Base-by-base conservation (phyloP, 2,329 filamentous ascomycete genomes). In the Truncatella angustata region DNA sequence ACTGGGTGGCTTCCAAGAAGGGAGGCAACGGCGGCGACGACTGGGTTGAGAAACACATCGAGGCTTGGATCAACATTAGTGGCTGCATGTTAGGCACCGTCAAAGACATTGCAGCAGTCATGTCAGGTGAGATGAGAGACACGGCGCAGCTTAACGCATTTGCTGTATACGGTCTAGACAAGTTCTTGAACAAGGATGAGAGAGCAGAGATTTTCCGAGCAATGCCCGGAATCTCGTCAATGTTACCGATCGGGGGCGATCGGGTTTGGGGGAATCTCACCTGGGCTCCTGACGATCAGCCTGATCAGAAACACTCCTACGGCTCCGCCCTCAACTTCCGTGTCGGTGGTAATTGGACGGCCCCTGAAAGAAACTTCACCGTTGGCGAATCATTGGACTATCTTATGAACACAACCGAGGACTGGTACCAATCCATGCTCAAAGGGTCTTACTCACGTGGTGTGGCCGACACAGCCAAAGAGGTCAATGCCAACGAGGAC, bases 111-210 rank as follows among this genome's bases (percentile, higher is more conserved):
- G 90, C 94, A 0, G 93, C 94, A 0, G 82, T 97, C 0, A 77
- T 99, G 1, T 97, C 92, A 0, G 94, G 94, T 26, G 94, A 99
- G 70, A 99, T 99, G 94, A 91, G 93, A 59, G 94, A 99, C 65
- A 99, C 94, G 0, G 94, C 93, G 1, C 94, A 97, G 69, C 82
- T 99, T 20, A 97, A 97, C 63, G 84, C 93, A 2, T 96, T 97
- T 68, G 94, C 94, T 7, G 93, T 99, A 1, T 97, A 97, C 63
- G 94, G 94, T 0, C 80, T 99, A 9, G 94, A 99, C 69, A 96
- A 94, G 66, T 99, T 99, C 67, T 76, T 99, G 43, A 92, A 87
- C 62, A 90, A 88, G 62, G 86, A 92, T 58, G 94, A 99, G 68
- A 84, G 94, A 49, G 91, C 90, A 0, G 91, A 97, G 64, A 87